phyloP scores from a whole-genome alignment of 1,139 yeast genomes.

The Yamadazyma songkhlaensis region DNA sequence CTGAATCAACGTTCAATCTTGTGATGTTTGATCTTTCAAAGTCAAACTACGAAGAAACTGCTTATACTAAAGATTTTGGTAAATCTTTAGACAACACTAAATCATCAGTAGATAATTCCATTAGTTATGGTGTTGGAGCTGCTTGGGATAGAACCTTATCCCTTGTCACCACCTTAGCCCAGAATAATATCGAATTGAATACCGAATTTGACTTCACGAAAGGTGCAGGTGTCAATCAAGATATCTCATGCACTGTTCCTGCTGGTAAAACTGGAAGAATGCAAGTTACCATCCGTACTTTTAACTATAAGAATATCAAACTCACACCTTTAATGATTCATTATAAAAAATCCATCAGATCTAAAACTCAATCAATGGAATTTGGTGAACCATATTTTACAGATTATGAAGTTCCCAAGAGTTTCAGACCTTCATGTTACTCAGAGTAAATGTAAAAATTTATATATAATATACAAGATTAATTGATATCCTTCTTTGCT shows the following conservation, averaged over 20 bases:
- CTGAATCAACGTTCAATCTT: conserved; percentile 8
- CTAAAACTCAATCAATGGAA: neutral
- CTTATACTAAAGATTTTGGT: conserved; percentile 11
- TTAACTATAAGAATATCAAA: conserved; percentile 6
- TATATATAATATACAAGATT: conserved; percentile 2
- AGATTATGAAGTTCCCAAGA: neutral
- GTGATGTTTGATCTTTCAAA: conserved; percentile 11
- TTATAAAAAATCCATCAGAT: neutral
- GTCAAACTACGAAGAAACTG: neutral
- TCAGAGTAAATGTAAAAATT: conserved; percentile 1
- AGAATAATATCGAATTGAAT: conserved; percentile 4
- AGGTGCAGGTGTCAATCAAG: conserved; percentile 6
- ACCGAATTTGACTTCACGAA: conserved; percentile 9
- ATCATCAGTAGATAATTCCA: conserved; percentile 9
- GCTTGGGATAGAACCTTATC: conserved; percentile 8
- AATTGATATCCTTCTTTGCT: conserved; percentile 31
- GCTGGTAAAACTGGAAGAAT: conserved; percentile 10
- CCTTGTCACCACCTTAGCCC: conserved; percentile 4
- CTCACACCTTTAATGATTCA: conserved; percentile 8
- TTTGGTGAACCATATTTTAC: conserved; percentile 2
- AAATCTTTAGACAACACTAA: conserved; percentile 15
- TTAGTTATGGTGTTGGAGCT: conserved; percentile 9
- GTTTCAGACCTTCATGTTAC: conserved; percentile 1
- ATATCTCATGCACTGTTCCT: conserved; percentile 11
- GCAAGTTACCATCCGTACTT: conserved; percentile 5